Evolutionary conservation across 177 flowering plant species (phyloP).

Genomic region (Vitis hybrid): DNA sequence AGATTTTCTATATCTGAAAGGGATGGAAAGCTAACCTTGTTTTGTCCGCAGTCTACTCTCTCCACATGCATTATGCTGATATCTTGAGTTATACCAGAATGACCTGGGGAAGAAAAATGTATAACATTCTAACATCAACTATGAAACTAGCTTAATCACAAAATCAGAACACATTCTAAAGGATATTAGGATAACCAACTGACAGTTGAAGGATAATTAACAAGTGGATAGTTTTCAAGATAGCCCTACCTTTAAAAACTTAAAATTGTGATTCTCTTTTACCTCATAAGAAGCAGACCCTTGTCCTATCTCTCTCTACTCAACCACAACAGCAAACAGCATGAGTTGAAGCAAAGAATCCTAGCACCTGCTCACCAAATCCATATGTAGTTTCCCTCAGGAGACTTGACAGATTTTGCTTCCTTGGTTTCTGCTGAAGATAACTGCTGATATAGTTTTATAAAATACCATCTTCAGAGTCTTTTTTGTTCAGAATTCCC

Average conservation of each 20-base stretch:
- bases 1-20: slow-evolving; percentile 12
- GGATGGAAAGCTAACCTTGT: slow-evolving; percentile 15
- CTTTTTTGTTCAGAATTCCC: slow-evolving; percentile 11
- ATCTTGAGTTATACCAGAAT: slow-evolving; percentile 13
- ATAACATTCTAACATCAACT: slow-evolving; percentile 9
- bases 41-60: slow-evolving; percentile 4
- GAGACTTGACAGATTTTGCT: background rate
- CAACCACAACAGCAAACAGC: background rate
- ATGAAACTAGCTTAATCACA: slow-evolving; percentile 5
- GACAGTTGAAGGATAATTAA: no score
- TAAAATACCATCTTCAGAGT: slow-evolving; percentile 16
- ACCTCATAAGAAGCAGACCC: background rate
- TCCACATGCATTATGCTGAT: slow-evolving; percentile 15
- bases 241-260: no score
- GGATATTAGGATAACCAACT: background rate
- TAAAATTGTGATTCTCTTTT: no score
- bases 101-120: slow-evolving; percentile 15
- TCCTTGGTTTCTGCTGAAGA: no score
- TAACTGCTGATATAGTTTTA: no score
- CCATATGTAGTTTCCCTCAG: slow-evolving; percentile 12
- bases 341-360: slow-evolving; percentile 6
- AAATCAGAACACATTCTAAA: background rate
- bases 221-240: no score
- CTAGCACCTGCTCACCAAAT: slow-evolving; percentile 10
- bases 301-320: slow-evolving; percentile 5